Base-by-base conservation (phyloP, 2,329 filamentous ascomycete species). In the Elsinoe fawcettii region DNA sequence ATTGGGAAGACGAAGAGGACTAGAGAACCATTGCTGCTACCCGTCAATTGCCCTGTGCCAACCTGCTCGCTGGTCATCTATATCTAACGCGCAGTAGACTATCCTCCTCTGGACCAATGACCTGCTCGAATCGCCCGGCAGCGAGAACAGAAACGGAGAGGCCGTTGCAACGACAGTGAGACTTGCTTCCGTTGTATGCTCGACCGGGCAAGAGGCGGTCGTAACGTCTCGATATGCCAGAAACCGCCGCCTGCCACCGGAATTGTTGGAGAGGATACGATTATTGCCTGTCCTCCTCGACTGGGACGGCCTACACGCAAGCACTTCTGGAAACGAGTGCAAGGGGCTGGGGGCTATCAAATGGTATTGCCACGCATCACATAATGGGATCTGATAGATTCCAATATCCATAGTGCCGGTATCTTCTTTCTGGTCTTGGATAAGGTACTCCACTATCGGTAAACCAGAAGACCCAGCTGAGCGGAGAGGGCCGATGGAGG, bases 1-100 rank as follows among this genome's bases (percentile, higher is more conserved):
- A 53, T 39, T 53, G 49, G 32, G 34, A 39, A 37, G 49, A 34
- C 30, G 49, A 53, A 34, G 49, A 53, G 18, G 32, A 34, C 49
- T 39, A 39, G 49, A 53, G 49, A 53, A 53, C 49, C 49, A 53
- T 22, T 53, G 49, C 49, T 51, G 16, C 25, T 25, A 53, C 49
- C 49, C 49, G 49, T 53, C 49, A 18, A 53, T 53, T 53, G 49
- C 49, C 49, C 49, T 53, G 49, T 39, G 49, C 49, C 30, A 53
- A 53, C 49, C 49, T 53, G 49, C 49, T 39, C 30, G 49, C 49
- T 53, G 34, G 49, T 53, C 49, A 37, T 39, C 49, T 53, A 53
- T 53, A 53, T 53, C 49, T 53, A 53, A 53, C 49, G 49, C 49
- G 32, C 49, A 53, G 49, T 39, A 53, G 49, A 53, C 49, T 53